Evolutionary conservation across 2,329 filamentous ascomycete genomes (phyloP).

Genomic region (Fusarium ambrosium): DNA sequence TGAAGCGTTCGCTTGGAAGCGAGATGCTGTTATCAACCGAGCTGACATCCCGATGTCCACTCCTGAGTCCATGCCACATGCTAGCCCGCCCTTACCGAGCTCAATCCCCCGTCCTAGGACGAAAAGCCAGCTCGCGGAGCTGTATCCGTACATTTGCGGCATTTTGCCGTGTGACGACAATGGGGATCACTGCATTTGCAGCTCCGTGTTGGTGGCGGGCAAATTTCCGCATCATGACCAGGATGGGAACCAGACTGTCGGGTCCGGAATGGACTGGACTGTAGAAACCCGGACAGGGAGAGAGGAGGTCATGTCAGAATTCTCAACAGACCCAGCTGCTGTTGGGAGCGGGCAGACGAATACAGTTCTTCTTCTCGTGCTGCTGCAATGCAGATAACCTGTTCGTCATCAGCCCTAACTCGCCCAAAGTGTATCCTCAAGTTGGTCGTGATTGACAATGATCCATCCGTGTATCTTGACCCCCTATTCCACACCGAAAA

Average conservation of each 20-base stretch:
- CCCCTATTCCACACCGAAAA: constrained; percentile 3
- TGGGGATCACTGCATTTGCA: neutral
- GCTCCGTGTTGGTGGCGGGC: constrained; percentile 18
- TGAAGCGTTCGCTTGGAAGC: neutral
- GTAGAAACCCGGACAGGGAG: neutral
- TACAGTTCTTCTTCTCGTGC: neutral
- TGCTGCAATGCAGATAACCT: neutral
- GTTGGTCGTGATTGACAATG: neutral
- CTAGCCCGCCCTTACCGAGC: neutral
- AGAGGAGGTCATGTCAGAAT: neutral
- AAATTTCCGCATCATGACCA: neutral
- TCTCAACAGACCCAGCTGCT: neutral
- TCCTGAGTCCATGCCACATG: neutral
- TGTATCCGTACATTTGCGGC: neutral
- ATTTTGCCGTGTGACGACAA: neutral
- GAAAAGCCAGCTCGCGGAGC: neutral
- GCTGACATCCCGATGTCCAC: neutral
- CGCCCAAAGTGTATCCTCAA: neutral
- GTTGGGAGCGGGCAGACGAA: neutral
- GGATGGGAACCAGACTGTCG: constrained; percentile 16
- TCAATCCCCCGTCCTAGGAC: neutral
- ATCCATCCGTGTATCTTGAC: neutral
- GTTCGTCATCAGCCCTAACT: neutral
- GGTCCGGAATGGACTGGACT: constrained; percentile 12
- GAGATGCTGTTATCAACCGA: neutral